phyloP scores from a whole-genome alignment of 2,329 filamentous ascomycete species.

The Ophiocordyceps unilateralis region DNA sequence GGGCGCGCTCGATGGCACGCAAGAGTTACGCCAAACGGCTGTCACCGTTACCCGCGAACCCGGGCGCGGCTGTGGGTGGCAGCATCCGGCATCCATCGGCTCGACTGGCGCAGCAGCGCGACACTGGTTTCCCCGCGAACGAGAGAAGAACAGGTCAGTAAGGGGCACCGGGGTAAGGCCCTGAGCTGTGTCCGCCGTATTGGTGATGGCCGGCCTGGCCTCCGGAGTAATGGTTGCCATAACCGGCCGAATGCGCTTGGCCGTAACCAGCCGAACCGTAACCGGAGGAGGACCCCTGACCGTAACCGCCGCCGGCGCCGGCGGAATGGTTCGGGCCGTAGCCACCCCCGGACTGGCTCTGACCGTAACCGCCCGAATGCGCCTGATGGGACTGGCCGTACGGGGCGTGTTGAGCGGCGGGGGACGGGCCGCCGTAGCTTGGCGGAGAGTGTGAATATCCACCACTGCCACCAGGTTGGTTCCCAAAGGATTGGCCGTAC shows the following conservation, averaged over 20 bases:
- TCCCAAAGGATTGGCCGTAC: conserved; percentile 7
- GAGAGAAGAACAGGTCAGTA: conserved; percentile 2
- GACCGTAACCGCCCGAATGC: conserved; percentile 1
- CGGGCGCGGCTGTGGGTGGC: not conserved
- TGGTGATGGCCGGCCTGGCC: conserved; percentile 12
- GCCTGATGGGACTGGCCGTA: conserved; percentile 6
- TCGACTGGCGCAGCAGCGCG: not conserved
- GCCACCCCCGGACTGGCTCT: not conserved
- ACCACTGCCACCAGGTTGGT: conserved; percentile 7
- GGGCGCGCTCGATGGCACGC: not conserved
- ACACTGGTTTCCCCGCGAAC: not conserved
- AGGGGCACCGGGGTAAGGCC: conserved; percentile 5
- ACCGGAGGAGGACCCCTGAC: not conserved
- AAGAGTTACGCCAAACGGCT: not conserved
- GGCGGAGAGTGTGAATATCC: conserved; percentile 7
- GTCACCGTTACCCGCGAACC: not conserved
- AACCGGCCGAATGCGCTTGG: conserved; percentile 2
- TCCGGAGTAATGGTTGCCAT: conserved; percentile 6
- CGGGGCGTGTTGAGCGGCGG: conserved; percentile 3
- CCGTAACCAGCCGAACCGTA: conserved; percentile 3
- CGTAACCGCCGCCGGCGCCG: conserved; percentile 1
- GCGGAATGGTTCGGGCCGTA: conserved; percentile 1
- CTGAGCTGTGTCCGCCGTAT: conserved; percentile 10
- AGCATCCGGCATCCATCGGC: not conserved
- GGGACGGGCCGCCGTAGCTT: conserved; percentile 7